A percentile compares a stretch with the other conserved stretches of the same genome.
Evolutionary conservation across 768 basidiomycete genomes (phyloP).

Genomic region (Xerocomellus chrysenteron): DNA sequence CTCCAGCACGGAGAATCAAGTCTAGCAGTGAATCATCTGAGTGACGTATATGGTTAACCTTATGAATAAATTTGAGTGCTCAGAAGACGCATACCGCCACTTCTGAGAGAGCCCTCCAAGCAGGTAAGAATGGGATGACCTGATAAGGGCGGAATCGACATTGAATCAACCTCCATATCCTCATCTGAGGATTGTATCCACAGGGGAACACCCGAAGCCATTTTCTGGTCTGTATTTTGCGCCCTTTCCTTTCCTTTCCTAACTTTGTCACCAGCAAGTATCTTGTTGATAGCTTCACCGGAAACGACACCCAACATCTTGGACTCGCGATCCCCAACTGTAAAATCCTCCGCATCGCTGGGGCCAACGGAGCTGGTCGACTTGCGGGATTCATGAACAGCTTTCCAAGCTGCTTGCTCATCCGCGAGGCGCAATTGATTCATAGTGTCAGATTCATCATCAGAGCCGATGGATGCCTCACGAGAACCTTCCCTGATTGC

Average conservation of each 20-base stretch:
- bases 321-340: constrained; percentile 37
- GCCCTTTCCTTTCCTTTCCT: constrained; percentile 30
- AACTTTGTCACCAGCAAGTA: constrained; percentile 43
- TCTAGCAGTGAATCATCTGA: constrained; percentile 42
- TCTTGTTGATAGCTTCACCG: constrained; percentile 43
- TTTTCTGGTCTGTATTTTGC: constrained; percentile 20
- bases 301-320: constrained; percentile 30
- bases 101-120: constrained; percentile 33
- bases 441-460: constrained; percentile 23
- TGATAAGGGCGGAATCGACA: constrained; percentile 5
- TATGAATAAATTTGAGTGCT: neutral
- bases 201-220: constrained; percentile 26
- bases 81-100: constrained; percentile 34
- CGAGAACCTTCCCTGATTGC: constrained; percentile 34
- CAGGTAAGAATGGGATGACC: constrained; percentile 27
- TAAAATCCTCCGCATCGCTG: constrained; percentile 29
- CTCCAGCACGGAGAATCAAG: constrained; percentile 43
- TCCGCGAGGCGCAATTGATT: constrained; percentile 27
- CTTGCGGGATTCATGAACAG: constrained; percentile 30
- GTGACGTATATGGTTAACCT: neutral
- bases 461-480: constrained; percentile 17
- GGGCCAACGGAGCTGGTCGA: constrained; percentile 15
- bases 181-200: constrained; percentile 30
- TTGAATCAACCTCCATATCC: constrained; percentile 22
- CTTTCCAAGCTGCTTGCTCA: constrained; percentile 41